Evolutionary conservation across 306 rosid species (phyloP).

Genomic region (Fagus sylvatica): DNA sequence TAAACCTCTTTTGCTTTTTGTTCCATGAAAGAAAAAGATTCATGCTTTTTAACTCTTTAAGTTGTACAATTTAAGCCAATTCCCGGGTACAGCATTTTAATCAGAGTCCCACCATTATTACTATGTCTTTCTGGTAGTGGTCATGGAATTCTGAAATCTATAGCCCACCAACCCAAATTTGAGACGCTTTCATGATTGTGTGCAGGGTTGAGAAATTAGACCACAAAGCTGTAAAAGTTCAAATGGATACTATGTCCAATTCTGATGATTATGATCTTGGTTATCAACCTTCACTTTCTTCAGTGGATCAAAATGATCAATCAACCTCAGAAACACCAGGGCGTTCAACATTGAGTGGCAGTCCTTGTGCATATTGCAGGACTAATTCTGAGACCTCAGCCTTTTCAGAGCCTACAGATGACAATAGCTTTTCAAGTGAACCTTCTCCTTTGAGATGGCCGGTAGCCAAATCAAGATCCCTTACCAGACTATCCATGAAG

Average conservation of each 20-base stretch:
- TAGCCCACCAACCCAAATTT: constrained; percentile 25
- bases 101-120: constrained; percentile 22
- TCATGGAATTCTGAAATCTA: constrained; percentile 26
- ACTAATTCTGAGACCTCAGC: constrained; percentile 68
- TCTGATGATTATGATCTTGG: constrained; percentile 56
- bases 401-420: constrained; percentile 64
- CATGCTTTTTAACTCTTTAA: constrained; percentile 29
- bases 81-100: constrained; percentile 24
- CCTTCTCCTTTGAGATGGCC: constrained; percentile 61
- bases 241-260: constrained; percentile 60
- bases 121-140: constrained; percentile 30
- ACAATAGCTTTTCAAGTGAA: constrained; percentile 53
- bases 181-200: constrained; percentile 31
- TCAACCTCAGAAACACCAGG: constrained; percentile 56
- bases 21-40: constrained; percentile 19
- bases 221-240: constrained; percentile 6
- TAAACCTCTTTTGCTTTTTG: constrained; percentile 58
- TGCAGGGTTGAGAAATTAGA: constrained; percentile 54
- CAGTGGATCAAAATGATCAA: constrained; percentile 69
- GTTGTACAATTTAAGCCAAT: constrained; percentile 20
- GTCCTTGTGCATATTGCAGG: constrained; percentile 57
- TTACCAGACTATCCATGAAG: constrained; percentile 52
- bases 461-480: constrained; percentile 40
- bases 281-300: constrained; percentile 66
- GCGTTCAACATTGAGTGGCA: constrained; percentile 59